Evolutionary conservation across 2,329 filamentous ascomycete species (phyloP).

Genomic region (Aureobasidium mangrovei): DNA sequence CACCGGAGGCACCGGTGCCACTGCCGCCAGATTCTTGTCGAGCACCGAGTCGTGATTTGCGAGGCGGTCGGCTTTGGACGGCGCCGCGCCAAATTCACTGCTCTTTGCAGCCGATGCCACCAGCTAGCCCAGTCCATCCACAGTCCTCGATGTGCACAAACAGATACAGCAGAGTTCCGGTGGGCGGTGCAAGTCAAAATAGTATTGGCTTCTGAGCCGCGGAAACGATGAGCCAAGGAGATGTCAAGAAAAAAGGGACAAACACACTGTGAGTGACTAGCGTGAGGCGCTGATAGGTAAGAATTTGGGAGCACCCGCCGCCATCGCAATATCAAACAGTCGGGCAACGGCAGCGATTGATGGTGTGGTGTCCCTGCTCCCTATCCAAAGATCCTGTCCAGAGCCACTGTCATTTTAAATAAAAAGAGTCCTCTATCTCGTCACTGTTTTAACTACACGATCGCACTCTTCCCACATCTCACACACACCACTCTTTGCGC

Average conservation of each 20-base stretch:
- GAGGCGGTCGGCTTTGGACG: too few relatives aligned
- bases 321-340: slow-evolving; percentile 11
- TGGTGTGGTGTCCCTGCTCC: slow-evolving; percentile 7
- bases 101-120: too few relatives aligned
- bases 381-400: not conserved
- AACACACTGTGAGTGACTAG: slow-evolving; percentile 6
- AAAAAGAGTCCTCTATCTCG: not conserved
- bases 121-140: too few relatives aligned
- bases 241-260: slow-evolving; percentile 1
- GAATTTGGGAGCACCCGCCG: slow-evolving; percentile 4
- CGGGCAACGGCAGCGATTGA: not conserved
- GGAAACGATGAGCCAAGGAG: not conserved
- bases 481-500: not conserved
- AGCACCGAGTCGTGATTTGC: too few relatives aligned
- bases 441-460: not conserved
- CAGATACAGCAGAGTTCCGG: not conserved
- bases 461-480: not conserved
- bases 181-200: not conserved
- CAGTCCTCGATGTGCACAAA: not conserved
- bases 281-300: not conserved
- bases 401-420: slow-evolving; percentile 9
- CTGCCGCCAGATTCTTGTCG: too few relatives aligned
- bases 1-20: too few relatives aligned
- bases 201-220: slow-evolving; percentile 5
- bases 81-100: too few relatives aligned